These are phyloP conservation scores for Ogataea philodendri DNA, from an alignment of 805 yeast genomes.

Conservation along the genomic window DNA sequence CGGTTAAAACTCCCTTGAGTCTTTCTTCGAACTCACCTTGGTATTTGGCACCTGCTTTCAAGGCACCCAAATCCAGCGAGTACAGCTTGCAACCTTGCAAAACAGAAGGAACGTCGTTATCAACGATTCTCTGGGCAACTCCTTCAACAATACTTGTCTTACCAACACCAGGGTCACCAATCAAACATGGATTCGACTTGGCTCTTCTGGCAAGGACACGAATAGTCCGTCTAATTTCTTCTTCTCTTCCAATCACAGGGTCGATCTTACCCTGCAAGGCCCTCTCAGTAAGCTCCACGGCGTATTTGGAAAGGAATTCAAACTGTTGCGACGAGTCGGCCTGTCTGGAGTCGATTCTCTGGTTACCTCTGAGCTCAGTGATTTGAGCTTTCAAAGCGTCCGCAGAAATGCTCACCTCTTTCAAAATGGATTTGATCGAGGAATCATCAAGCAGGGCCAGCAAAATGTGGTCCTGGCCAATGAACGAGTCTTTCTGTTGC, in stretches of 20 bases:
- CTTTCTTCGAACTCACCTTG: conserved; percentile 99
- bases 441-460: conserved; percentile 81
- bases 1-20: conserved; percentile 92
- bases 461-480: conserved; percentile 92
- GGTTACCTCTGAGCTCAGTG: conserved; percentile 79
- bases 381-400: conserved; percentile 78
- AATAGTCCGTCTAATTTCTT: conserved; percentile 93
- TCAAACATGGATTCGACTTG: conserved; percentile 92
- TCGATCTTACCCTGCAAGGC: conserved; percentile 94
- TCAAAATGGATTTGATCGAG: conserved; percentile 65
- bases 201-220: conserved; percentile 96
- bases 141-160: conserved; percentile 98
- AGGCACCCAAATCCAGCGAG: conserved; percentile 90
- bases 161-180: conserved; percentile 99
- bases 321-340: conserved; percentile 86
- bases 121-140: conserved; percentile 95
- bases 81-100: conserved; percentile 77
- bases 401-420: conserved; percentile 64
- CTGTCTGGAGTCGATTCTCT: conserved; percentile 86
- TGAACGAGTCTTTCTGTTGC: conserved; percentile 85
- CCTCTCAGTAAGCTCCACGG: conserved; percentile 87
- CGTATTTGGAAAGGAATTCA: conserved; percentile 86
- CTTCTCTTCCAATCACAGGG: conserved; percentile 98
- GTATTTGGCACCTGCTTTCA: conserved; percentile 97
- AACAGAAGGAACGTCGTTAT: conserved; percentile 90